Evolutionary conservation across 768 basidiomycete species (phyloP).

Genomic region (Tricholoma hemisulphureum): DNA sequence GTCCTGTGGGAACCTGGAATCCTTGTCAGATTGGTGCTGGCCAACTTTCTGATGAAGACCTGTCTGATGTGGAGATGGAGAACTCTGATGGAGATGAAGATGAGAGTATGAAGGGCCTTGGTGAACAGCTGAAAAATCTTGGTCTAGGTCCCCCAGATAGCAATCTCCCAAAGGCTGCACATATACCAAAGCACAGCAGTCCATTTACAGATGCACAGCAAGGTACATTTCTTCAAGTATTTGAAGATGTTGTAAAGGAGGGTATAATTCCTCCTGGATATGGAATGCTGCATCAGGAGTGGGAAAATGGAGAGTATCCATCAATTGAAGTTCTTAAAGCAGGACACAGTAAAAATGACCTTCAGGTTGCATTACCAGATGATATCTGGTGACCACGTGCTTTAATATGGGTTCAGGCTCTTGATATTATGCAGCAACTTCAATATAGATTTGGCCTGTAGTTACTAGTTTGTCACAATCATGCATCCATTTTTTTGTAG

Average conservation of each 20-base stretch:
- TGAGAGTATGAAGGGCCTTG: neutral
- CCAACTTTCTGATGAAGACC: too few relatives aligned
- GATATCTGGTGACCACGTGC: neutral
- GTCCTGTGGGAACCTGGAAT: too few relatives aligned
- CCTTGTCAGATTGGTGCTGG: too few relatives aligned
- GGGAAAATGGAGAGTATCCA: conserved; percentile 13
- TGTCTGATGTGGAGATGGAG: too few relatives aligned
- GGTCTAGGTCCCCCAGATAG: neutral
- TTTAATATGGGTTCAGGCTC: neutral
- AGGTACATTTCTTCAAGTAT: neutral
- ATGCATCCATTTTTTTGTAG: too few relatives aligned
- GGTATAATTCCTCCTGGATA: conserved; percentile 10
- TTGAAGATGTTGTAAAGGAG: neutral
- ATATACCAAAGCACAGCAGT: conserved; percentile 19
- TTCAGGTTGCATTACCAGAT: neutral
- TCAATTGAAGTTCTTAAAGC: conserved; percentile 9
- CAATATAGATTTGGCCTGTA: neutral
- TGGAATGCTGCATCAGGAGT: conserved; percentile 15
- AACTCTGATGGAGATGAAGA: too few relatives aligned
- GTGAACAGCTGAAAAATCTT: neutral
- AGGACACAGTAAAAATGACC: conserved; percentile 8
- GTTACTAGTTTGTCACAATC: too few relatives aligned
- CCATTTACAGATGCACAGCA: neutral
- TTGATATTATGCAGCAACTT: neutral
- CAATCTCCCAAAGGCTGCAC: conserved; percentile 24